Evolutionary conservation across 352 stramenopile species (phyloP).

Genomic region (Globisporangium uncinulatum): DNA sequence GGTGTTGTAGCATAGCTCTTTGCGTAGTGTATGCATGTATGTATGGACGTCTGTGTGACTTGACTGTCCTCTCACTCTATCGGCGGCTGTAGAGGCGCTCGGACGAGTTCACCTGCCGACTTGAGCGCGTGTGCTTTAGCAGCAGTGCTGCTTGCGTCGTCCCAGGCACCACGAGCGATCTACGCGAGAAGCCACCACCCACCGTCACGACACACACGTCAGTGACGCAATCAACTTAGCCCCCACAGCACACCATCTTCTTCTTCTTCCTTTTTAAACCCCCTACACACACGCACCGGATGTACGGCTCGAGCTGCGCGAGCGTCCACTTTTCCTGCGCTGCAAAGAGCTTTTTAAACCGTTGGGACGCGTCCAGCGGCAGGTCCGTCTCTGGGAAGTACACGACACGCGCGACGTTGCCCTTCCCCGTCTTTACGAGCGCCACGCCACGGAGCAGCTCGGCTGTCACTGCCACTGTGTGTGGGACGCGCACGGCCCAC

Average conservation of each 20-base stretch:
- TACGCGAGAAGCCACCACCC: constrained; percentile 8
- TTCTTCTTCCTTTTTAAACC: background rate
- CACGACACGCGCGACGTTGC: constrained; percentile 38
- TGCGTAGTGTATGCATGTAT: too few relatives aligned
- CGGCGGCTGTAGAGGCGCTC: constrained; percentile 69
- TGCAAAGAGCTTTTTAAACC: constrained; percentile 73
- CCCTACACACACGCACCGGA: constrained; percentile 39
- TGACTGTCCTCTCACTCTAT: background rate
- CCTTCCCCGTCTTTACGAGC: constrained; percentile 39
- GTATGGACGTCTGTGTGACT: too few relatives aligned
- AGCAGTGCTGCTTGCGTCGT: constrained; percentile 73
- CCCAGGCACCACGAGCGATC: constrained; percentile 50
- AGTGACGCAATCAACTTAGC: background rate
- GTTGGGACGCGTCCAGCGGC: constrained; percentile 64
- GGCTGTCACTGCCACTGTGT: constrained; percentile 47
- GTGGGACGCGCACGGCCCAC: constrained; percentile 70
- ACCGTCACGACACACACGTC: constrained; percentile 2
- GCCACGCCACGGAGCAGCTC: constrained; percentile 66
- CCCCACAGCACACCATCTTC: background rate
- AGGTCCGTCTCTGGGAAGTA: constrained; percentile 67
- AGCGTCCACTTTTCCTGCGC: constrained; percentile 83
- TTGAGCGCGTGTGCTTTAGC: constrained; percentile 77
- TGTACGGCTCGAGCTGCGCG: constrained; percentile 72
- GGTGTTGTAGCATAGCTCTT: too few relatives aligned
- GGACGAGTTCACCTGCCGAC: constrained; percentile 60